phyloP scores from a whole-genome alignment of 495 filamentous ascomycete genomes.

The Penicillium longicatenatum region DNA sequence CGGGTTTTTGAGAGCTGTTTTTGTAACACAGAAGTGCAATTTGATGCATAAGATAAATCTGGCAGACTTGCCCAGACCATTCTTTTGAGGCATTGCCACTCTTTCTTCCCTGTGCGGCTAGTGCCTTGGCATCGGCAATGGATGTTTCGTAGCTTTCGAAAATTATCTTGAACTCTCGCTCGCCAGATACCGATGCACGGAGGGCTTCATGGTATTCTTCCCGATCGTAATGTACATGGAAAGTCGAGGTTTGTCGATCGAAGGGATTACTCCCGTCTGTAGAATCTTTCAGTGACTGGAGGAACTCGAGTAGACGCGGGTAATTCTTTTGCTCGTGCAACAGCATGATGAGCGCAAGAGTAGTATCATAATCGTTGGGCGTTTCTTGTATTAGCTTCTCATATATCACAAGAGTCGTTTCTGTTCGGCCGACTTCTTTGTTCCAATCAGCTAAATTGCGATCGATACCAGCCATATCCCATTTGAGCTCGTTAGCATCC shows the following conservation, averaged over 20 bases:
- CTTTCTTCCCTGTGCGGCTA: background rate
- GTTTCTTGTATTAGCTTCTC: slow-evolving; percentile 6
- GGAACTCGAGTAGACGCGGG: slow-evolving; percentile 12
- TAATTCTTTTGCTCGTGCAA: slow-evolving; percentile 7
- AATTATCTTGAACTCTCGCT: slow-evolving; percentile 10
- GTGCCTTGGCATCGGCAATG: slow-evolving; percentile 1
- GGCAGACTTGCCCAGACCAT: slow-evolving; percentile 1
- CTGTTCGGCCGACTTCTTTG: slow-evolving; percentile 4
- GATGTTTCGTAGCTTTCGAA: slow-evolving; percentile 14
- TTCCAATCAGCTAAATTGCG: slow-evolving; percentile 14
- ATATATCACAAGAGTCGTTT: slow-evolving; percentile 13
- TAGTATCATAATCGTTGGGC: slow-evolving; percentile 12
- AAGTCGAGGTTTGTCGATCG: slow-evolving; percentile 8
- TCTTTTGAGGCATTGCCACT: slow-evolving; percentile 2
- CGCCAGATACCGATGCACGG: background rate
- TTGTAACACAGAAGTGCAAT: slow-evolving; percentile 12
- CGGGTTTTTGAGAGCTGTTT: background rate
- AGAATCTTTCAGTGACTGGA: slow-evolving; percentile 14
- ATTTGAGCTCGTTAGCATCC: background rate
- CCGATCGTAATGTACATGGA: slow-evolving; percentile 9
- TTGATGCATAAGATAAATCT: slow-evolving; percentile 12
- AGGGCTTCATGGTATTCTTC: slow-evolving; percentile 14
- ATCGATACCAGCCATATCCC: background rate
- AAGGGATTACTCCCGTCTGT: slow-evolving; percentile 9
- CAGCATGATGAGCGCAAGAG: slow-evolving; percentile 5